Evolutionary conservation across 2,329 filamentous ascomycete genomes (phyloP).

Genomic region (Talaromyces sp.): DNA sequence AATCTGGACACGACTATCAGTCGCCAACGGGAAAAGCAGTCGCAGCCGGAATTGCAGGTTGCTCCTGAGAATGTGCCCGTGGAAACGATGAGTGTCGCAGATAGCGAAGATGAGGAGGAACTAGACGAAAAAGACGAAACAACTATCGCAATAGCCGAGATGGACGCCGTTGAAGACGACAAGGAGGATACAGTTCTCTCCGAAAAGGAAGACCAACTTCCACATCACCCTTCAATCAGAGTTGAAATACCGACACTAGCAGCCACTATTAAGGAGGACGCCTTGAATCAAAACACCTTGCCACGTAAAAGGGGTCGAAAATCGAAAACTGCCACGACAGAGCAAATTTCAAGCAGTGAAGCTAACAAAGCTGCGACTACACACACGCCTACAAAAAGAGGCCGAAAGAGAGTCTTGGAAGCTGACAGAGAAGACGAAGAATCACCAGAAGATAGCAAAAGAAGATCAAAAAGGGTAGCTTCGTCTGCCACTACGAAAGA

Average conservation of each 20-base stretch:
- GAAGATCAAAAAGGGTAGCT: conserved; percentile 13
- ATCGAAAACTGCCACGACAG: conserved; percentile 1
- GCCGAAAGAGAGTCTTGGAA: not conserved
- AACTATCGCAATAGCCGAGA: not conserved
- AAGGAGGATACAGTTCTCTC: not conserved
- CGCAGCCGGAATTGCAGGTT: not conserved
- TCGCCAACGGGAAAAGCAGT: conserved; percentile 6
- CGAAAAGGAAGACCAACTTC: not conserved
- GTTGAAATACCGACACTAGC: conserved; percentile 17
- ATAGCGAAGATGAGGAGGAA: conserved; percentile 13
- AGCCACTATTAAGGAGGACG: not conserved
- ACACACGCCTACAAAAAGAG: not conserved
- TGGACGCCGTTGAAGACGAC: conserved; percentile 4
- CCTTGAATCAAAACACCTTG: not conserved
- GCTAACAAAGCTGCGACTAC: not conserved
- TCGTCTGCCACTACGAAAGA: not conserved
- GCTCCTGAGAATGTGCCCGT: not conserved
- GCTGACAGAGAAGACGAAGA: not conserved
- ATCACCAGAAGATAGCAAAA: not conserved
- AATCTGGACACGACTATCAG: conserved; percentile 13
- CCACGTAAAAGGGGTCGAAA: conserved; percentile 16
- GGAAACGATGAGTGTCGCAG: conserved; percentile 3
- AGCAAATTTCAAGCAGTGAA: not conserved
- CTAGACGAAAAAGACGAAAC: not conserved
- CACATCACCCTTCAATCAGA: conserved; percentile 5